Conservation (phyloP, 2,329 filamentous ascomycete genomes). For the Monosporascus sp. region DNA sequence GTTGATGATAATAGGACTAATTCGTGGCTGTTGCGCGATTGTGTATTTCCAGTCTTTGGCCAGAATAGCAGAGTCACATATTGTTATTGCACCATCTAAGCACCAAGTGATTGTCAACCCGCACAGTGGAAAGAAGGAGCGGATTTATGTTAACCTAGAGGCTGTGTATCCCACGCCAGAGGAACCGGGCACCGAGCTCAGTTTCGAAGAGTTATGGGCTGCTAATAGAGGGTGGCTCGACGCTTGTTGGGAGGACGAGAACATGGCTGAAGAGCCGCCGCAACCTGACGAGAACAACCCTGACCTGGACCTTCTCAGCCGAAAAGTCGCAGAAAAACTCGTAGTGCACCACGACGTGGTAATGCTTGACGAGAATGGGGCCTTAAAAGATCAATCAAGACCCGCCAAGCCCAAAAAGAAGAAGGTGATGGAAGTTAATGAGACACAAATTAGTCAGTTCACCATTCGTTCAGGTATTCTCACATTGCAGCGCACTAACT, state of each 20-base stretch:
- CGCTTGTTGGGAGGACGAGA: constrained; percentile 48
- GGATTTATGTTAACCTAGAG: constrained; percentile 81
- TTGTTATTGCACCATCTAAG: constrained; percentile 63
- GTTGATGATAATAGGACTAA: constrained; percentile 98
- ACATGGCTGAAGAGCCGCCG: constrained; percentile 12
- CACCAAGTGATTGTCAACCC: constrained; percentile 80
- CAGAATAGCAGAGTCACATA: constrained; percentile 56
- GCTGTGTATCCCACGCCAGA: constrained; percentile 76
- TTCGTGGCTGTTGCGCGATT: constrained; percentile 43
- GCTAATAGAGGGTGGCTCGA: constrained; percentile 65
- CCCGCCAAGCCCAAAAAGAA: constrained; percentile 59
- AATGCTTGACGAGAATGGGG: constrained; percentile 56
- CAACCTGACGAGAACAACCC: constrained; percentile 13
- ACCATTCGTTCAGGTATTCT: neutral
- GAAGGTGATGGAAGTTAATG: constrained; percentile 79
- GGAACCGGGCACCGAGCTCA: constrained; percentile 67
- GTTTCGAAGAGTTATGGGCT: constrained; percentile 89
- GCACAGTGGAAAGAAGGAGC: constrained; percentile 75
- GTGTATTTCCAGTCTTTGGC: constrained; percentile 50
- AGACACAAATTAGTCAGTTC: constrained; percentile 82
- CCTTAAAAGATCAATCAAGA: constrained; percentile 36
- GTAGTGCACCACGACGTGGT: constrained; percentile 38
- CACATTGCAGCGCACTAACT: constrained; percentile 24
- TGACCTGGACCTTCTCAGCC: constrained; percentile 21
- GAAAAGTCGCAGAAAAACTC: constrained; percentile 31